Percentiles rank a stretch among this genome's conserved stretches.
These are phyloP conservation scores for Suillus hirtellus DNA, from an alignment of 768 basidiomycete genomes.

Conservation along the genomic window DNA sequence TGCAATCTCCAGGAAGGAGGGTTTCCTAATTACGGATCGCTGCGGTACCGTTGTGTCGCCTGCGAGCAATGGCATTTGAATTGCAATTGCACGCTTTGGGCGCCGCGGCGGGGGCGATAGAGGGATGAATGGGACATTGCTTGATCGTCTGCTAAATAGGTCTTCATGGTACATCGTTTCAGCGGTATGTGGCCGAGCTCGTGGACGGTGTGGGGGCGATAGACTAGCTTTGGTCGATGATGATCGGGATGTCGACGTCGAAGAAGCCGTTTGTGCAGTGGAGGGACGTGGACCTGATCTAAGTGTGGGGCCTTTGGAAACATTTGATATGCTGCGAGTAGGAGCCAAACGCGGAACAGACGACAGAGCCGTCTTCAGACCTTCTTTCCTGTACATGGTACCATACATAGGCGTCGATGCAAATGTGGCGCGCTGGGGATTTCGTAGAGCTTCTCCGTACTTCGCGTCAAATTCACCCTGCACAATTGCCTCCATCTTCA, in stretches of 20 bases:
- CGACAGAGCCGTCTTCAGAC: constrained; percentile 30
- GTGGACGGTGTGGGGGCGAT: constrained; percentile 56
- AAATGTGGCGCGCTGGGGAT: constrained; percentile 39
- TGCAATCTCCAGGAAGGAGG: constrained; percentile 68
- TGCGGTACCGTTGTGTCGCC: constrained; percentile 45
- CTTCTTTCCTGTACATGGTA: constrained; percentile 32
- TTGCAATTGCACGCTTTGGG: constrained; percentile 5
- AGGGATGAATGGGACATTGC: constrained; percentile 34
- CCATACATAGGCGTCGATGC: constrained; percentile 36
- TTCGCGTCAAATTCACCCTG: constrained; percentile 33
- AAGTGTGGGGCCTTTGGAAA: constrained; percentile 20
- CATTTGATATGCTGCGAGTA: constrained; percentile 22
- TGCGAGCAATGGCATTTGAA: neutral
- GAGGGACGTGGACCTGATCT: constrained; percentile 33
- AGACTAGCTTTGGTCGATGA: constrained; percentile 35
- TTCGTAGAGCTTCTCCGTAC: constrained; percentile 20
- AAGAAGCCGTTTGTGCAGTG: constrained; percentile 33
- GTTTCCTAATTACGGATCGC: constrained; percentile 61
- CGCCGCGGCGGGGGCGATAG: constrained; percentile 38
- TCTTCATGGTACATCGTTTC: constrained; percentile 11
- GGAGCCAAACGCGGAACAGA: constrained; percentile 22
- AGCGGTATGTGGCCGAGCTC: constrained; percentile 18
- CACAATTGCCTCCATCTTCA: constrained; percentile 54
- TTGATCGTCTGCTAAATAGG: constrained; percentile 18
- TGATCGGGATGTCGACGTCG: constrained; percentile 18